phyloP scores from a whole-genome alignment of 805 yeast species.

The Myxozyma geophila region DNA sequence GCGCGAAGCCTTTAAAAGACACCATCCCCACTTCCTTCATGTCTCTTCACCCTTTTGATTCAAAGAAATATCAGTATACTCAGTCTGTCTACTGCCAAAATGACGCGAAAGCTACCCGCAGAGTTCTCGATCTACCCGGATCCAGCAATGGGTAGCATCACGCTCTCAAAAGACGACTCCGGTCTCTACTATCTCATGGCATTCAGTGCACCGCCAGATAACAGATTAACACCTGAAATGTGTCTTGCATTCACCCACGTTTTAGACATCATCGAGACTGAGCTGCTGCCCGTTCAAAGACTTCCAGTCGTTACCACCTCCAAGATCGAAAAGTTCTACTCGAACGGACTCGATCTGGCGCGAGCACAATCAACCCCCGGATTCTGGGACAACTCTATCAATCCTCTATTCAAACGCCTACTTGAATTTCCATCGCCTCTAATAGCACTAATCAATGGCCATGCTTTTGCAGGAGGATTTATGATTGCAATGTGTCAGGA shows the following conservation, averaged over 20 bases:
- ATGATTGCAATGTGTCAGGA: conserved; percentile 48
- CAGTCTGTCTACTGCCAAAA: not conserved
- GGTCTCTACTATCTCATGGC: conserved; percentile 43
- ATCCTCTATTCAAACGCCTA: conserved; percentile 44
- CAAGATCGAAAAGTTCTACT: conserved; percentile 45
- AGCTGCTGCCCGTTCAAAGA: conserved; percentile 36
- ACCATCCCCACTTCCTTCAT: not conserved
- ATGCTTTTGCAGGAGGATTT: conserved; percentile 51
- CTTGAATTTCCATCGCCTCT: conserved; percentile 50
- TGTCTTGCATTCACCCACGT: conserved; percentile 45
- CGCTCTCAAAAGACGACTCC: conserved; percentile 29
- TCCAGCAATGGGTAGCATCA: conserved; percentile 15
- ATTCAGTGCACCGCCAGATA: conserved; percentile 46
- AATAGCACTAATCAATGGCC: conserved; percentile 49
- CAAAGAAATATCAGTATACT: not conserved
- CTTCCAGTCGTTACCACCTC: conserved; percentile 48
- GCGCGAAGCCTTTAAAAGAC: not conserved
- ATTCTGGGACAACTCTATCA: conserved; percentile 45
- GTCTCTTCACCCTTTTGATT: not conserved
- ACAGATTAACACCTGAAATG: conserved; percentile 45
- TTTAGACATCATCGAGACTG: conserved; percentile 41
- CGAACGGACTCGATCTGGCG: conserved; percentile 49
- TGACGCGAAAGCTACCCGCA: conserved; percentile 11
- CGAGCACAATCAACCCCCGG: conserved; percentile 44
- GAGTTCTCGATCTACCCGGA: conserved; percentile 16